Evolutionary conservation across 371 early-diverging fungal species (phyloP).

Genomic region (Batrachochytrium dendrobatidis): DNA sequence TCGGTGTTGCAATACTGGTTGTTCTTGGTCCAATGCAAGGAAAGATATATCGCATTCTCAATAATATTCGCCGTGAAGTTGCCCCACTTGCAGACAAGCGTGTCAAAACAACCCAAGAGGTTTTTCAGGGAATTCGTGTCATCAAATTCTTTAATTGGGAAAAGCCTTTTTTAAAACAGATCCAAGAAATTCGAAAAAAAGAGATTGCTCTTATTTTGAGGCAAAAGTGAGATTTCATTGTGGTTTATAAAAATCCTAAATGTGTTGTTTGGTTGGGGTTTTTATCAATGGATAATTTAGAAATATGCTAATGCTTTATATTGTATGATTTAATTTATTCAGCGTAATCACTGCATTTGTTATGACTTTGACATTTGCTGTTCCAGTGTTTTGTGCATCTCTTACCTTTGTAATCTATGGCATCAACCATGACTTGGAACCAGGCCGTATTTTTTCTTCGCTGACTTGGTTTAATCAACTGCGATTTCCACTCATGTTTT

Average conservation of each 20-base stretch:
- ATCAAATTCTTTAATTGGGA: slow-evolving; percentile 27
- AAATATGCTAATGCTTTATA: too few relatives aligned
- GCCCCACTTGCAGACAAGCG: slow-evolving; percentile 37
- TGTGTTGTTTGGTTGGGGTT: too few relatives aligned
- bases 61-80: slow-evolving; percentile 22
- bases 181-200: slow-evolving; percentile 31
- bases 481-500: slow-evolving; percentile 55
- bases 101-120: slow-evolving; percentile 34
- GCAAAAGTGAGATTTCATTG: slow-evolving; percentile 9
- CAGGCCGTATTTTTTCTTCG: slow-evolving; percentile 30
- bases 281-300: too few relatives aligned
- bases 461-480: slow-evolving; percentile 35
- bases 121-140: slow-evolving; percentile 33
- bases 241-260: too few relatives aligned
- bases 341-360: slow-evolving; percentile 45
- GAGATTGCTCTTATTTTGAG: slow-evolving; percentile 38
- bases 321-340: neutral
- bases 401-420: slow-evolving; percentile 35
- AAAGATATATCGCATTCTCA: slow-evolving; percentile 15
- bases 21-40: slow-evolving; percentile 27
- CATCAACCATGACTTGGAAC: neutral
- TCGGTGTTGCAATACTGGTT: slow-evolving; percentile 42
- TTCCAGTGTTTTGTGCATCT: slow-evolving; percentile 46
- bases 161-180: slow-evolving; percentile 24
- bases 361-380: slow-evolving; percentile 50